phyloP scores from a whole-genome alignment of 495 filamentous ascomycete species.

The Talaromyces trachyspermus region DNA sequence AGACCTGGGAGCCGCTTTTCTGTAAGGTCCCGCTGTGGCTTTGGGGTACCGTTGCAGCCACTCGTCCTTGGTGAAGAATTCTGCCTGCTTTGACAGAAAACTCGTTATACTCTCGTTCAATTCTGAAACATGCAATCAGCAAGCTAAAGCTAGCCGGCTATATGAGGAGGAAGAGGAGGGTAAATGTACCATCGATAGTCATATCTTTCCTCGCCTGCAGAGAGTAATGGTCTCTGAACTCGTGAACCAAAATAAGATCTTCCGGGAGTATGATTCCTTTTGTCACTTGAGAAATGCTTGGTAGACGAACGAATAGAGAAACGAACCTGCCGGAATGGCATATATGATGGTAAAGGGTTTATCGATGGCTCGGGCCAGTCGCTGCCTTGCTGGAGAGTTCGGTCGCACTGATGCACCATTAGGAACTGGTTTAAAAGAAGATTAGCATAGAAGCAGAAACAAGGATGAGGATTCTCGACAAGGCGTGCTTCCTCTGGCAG shows the following conservation, averaged over 20 bases:
- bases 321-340: not conserved
- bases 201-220: conserved; percentile 12
- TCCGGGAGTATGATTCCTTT: conserved; percentile 10
- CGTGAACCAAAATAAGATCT: conserved; percentile 13
- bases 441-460: not conserved
- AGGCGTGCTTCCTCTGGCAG: not conserved
- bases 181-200: conserved; percentile 15
- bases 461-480: not conserved
- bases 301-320: not conserved
- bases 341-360: not conserved
- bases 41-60: not conserved
- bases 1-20: no score
- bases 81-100: conserved; percentile 38
- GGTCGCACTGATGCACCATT: conserved; percentile 1
- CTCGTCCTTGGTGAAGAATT: conserved; percentile 14
- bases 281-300: not conserved
- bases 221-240: conserved; percentile 14
- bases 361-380: not conserved
- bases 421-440: not conserved
- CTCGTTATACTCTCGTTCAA: conserved; percentile 18
- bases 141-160: not conserved
- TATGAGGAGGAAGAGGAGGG: not conserved
- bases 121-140: conserved; percentile 10
- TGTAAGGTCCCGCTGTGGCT: no score
- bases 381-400: not conserved